phyloP scores from a whole-genome alignment of 148 eudicot genomes.

The Persicaria maculosa region DNA sequence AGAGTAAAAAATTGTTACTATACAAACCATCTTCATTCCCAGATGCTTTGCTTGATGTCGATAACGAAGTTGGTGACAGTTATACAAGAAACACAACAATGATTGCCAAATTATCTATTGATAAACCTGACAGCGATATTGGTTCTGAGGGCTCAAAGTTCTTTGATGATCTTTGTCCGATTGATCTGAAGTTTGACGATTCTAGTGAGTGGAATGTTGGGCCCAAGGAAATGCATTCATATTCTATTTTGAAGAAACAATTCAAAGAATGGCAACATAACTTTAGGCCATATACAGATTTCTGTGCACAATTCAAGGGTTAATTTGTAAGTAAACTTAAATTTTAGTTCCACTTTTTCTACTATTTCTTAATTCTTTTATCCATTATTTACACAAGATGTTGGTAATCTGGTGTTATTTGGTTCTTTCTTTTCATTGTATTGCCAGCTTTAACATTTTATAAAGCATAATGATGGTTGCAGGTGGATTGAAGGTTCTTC shows the following conservation, averaged over 20 bases:
- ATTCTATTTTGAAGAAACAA: conserved; percentile 7
- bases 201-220: conserved; percentile 5
- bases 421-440: no score
- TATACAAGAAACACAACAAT: conserved; percentile 24
- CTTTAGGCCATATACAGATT: conserved; percentile 15
- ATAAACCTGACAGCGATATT: neutral
- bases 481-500: no score
- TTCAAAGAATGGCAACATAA: conserved; percentile 14
- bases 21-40: conserved; percentile 35
- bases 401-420: no score
- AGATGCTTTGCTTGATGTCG: conserved; percentile 12
- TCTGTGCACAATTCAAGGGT: conserved; percentile 4
- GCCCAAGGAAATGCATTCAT: conserved; percentile 10
- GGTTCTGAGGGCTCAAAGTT: conserved; percentile 3
- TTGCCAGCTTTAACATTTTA: no score
- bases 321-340: no score
- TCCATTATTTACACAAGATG: no score
- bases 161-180: conserved; percentile 11
- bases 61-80: conserved; percentile 12
- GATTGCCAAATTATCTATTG: conserved; percentile 12
- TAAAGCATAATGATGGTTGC: no score
- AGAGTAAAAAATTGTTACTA: conserved; percentile 19
- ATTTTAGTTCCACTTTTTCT: no score
- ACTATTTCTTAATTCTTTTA: no score
- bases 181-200: conserved; percentile 12